A percentile compares a stretch with the other conserved stretches of the same genome.
Evolutionary conservation across 495 filamentous ascomycete genomes (phyloP).

Genomic region (Schizothecium vesticola): DNA sequence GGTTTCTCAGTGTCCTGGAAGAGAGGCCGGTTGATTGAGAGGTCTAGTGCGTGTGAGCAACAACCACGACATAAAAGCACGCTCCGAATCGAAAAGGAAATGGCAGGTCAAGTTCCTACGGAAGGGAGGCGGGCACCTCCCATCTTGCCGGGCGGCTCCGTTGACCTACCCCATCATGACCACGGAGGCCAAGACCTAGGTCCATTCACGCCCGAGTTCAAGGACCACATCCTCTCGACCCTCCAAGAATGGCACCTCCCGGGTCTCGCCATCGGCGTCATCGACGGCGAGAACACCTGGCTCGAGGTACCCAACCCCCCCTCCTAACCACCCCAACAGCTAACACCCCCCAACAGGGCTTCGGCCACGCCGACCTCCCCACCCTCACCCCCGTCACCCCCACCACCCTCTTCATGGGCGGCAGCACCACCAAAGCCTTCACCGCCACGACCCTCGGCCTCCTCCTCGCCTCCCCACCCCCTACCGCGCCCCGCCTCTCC

Average conservation of each 20-base stretch:
- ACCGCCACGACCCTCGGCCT: constrained; percentile 45
- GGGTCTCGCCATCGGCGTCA: constrained; percentile 45
- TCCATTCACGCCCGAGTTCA: constrained; percentile 27
- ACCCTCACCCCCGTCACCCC: constrained; percentile 38
- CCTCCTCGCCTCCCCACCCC: constrained; percentile 36
- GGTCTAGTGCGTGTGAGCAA: background rate
- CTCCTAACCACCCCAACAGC: background rate
- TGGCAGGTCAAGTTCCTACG: background rate
- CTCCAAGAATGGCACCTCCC: constrained; percentile 48
- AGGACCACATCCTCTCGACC: constrained; percentile 27
- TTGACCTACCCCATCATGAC: background rate
- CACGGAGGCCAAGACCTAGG: background rate
- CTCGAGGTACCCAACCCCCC: constrained; percentile 33
- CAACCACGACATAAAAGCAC: background rate
- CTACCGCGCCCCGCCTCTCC: background rate
- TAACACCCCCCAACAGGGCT: constrained; percentile 38
- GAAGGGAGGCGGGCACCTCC: background rate
- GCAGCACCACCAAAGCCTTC: constrained; percentile 55
- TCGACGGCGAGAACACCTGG: constrained; percentile 40
- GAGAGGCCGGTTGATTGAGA: background rate
- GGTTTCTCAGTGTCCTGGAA: background rate
- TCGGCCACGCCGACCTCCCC: constrained; percentile 41
- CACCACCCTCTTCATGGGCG: constrained; percentile 32
- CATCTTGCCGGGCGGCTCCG: background rate
- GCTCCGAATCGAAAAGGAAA: background rate